Percentiles rank a stretch among this genome's conserved stretches.
phyloP scores from a whole-genome alignment of 1,139 yeast species.

The Geotrichum aggregatum region DNA sequence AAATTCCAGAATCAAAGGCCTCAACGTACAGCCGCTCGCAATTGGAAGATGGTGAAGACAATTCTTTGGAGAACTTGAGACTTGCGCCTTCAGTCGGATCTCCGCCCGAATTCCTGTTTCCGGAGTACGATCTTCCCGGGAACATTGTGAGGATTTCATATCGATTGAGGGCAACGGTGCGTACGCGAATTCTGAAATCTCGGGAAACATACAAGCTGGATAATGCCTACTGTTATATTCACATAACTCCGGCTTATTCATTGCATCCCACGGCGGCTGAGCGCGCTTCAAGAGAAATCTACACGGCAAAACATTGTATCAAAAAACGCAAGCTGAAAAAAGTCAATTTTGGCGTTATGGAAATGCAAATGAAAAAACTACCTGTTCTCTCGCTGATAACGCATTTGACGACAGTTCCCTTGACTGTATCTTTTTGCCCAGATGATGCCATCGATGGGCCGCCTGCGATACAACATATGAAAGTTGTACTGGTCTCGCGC shows the following conservation, averaged over 20 bases:
- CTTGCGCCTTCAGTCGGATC: constrained; percentile 10
- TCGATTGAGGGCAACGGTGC: constrained; percentile 4
- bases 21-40: background rate
- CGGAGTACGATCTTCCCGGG: constrained; percentile 2
- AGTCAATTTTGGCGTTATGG: background rate
- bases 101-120: constrained; percentile 7
- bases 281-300: background rate
- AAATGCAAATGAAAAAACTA: background rate
- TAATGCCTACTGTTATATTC: constrained; percentile 2
- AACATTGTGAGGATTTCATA: constrained; percentile 8
- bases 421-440: background rate
- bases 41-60: background rate
- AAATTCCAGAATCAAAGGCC: background rate
- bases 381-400: background rate
- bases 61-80: constrained; percentile 3
- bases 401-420: background rate
- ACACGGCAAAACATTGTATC: background rate
- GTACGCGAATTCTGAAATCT: background rate
- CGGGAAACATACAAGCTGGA: background rate
- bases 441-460: background rate
- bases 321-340: background rate
- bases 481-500: background rate
- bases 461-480: background rate
- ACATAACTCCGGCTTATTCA: constrained; percentile 8
- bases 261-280: background rate